A percentile compares a stretch with the other conserved stretches of the same genome.
Conservation (phyloP, 495 filamentous ascomycete genomes). For the Aspergillus ostianus region DNA sequence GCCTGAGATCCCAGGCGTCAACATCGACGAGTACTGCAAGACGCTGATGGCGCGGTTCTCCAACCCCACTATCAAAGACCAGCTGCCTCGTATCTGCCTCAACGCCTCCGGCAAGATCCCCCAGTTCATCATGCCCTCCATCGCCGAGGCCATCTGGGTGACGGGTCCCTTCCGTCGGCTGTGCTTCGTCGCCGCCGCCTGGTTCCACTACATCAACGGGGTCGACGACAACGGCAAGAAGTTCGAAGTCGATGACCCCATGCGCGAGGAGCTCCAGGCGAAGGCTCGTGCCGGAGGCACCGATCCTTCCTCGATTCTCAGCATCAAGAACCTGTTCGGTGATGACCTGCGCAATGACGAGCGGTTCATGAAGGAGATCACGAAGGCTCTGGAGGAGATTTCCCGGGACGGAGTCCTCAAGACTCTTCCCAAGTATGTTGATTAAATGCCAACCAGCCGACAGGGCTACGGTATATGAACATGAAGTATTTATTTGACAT, state of each 20-base stretch:
- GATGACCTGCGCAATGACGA: conserved; percentile 43
- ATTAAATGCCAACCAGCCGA: conserved; percentile 18
- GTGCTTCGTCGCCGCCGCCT: conserved; percentile 44
- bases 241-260: conserved; percentile 44
- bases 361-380: conserved; percentile 39
- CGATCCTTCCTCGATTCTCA: conserved; percentile 36
- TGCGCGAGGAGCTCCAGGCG: conserved; percentile 43
- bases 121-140: conserved; percentile 51
- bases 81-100: conserved; percentile 45
- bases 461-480: no score
- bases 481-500: conserved; percentile 6
- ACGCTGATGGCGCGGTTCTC: conserved; percentile 49
- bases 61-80: conserved; percentile 49
- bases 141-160: conserved; percentile 47
- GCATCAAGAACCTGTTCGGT: conserved; percentile 44
- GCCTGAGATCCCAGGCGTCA: conserved; percentile 42
- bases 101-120: conserved; percentile 50
- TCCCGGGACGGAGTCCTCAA: conserved; percentile 41
- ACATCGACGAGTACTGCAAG: conserved; percentile 45
- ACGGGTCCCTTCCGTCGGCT: conserved; percentile 44
- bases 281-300: conserved; percentile 37
- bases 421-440: conserved; percentile 44
- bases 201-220: conserved; percentile 46
- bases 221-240: conserved; percentile 40
- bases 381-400: conserved; percentile 41